These are phyloP conservation scores for Esteya vermicola DNA, from an alignment of 2,329 filamentous ascomycete species.

Conservation along the genomic window DNA sequence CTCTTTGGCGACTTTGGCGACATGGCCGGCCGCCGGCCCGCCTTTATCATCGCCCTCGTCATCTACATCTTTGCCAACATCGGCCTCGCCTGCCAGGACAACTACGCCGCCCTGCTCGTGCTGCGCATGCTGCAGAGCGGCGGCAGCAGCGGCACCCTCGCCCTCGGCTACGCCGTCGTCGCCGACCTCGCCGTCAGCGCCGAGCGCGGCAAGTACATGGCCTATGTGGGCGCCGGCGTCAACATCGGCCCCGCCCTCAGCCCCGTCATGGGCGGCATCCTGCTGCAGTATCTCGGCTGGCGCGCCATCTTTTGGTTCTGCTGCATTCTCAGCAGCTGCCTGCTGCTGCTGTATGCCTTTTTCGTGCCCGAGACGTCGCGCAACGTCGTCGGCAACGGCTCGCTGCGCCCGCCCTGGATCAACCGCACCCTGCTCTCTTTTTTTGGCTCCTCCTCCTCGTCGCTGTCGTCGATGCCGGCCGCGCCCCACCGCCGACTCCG, in stretches of 20 bases:
- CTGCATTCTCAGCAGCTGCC: slow-evolving; percentile 35
- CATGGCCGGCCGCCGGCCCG: slow-evolving; percentile 43
- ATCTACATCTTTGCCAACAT: slow-evolving; percentile 46
- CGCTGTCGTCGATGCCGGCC: slow-evolving; percentile 20
- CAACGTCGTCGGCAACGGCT: slow-evolving; percentile 49
- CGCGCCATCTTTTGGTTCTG: slow-evolving; percentile 58
- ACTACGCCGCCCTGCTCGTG: slow-evolving; percentile 43
- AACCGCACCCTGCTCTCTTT: slow-evolving; percentile 43
- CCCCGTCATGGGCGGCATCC: slow-evolving; percentile 49
- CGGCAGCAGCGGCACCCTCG: slow-evolving; percentile 55
- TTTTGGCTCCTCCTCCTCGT: too few relatives aligned
- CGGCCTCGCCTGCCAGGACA: slow-evolving; percentile 41
- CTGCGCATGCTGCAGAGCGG: slow-evolving; percentile 48
- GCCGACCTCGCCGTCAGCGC: slow-evolving; percentile 55
- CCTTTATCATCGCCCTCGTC: slow-evolving; percentile 41
- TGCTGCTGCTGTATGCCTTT: slow-evolving; percentile 38
- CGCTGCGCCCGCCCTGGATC: slow-evolving; percentile 39
- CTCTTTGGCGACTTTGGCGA: slow-evolving; percentile 50
- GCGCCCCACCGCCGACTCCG: slow-evolving; percentile 13
- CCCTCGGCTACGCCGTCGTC: slow-evolving; percentile 56
- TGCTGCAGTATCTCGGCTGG: slow-evolving; percentile 52
- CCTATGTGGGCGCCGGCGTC: slow-evolving; percentile 43
- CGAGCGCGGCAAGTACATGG: slow-evolving; percentile 62
- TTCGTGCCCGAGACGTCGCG: slow-evolving; percentile 46
- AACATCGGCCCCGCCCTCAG: slow-evolving; percentile 41